Base-by-base conservation (phyloP, 495 filamentous ascomycete genomes). In the Umbilicaria muhlenbergii region DNA sequence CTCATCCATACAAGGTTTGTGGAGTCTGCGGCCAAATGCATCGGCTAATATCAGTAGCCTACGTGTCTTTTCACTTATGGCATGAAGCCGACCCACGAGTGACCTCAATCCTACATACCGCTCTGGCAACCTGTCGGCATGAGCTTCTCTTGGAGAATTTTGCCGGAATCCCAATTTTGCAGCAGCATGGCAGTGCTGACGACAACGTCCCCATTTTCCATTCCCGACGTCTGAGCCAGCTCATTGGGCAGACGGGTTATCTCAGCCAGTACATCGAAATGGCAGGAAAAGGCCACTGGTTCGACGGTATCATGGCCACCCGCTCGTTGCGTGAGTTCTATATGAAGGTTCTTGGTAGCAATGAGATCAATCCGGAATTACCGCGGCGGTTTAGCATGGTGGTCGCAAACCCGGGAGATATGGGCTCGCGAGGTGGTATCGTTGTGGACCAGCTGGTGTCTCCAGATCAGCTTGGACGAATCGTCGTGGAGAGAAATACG, bases 11-110 rank as follows among this genome's bases (percentile, higher is more conserved):
- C 69, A 73, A 57, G 70, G 71, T 73, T 51, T 52, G 59, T 47
- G 16, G 3, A n/a, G 4, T 33, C 24, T 28, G 5, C 8, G 24
- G 8, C 24, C 24, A 6, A 28, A 28, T 28, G 8, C 2, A 28
- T 10, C 0, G 24, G 24, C 24, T 28, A 8, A 28, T 28, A 28
- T 28, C 8, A 28, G n/a, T 38, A 74, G 71, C 65, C 35, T 78
- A 79, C 51, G 73, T 77, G n/a, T 65, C 74, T 12, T 77, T 73
- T 49, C 57, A 61, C 14, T 61, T 75, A 45, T 78, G 75, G 74
- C 63, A 61, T 14, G 62, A 65, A 44, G 54, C 58, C 11, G 69
- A 77, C 51, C 72, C 75, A 40, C 53, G 53, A 18, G 53, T 67
- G 21, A 58, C 52, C 6, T 59, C 61, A 5, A 51, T 72, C 10